Conservation (phyloP, 169 alveolate genomes). For the Haemoproteus tartakovskyi region DNA sequence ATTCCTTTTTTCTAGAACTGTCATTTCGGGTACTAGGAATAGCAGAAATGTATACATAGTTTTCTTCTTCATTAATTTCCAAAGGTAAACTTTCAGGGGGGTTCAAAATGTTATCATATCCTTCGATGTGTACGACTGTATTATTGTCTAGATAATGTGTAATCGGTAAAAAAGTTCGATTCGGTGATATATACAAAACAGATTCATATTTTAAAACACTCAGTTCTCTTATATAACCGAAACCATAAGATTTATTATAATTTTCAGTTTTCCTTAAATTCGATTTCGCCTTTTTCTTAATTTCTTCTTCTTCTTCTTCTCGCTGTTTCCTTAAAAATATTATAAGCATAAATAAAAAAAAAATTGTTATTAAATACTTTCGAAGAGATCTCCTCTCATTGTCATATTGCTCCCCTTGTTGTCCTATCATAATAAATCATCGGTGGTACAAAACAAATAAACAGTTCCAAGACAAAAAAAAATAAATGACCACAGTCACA, state of each 20-base stretch:
- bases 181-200: slow-evolving; percentile 54
- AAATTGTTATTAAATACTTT: slow-evolving; percentile 44
- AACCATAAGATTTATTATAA: slow-evolving; percentile 17
- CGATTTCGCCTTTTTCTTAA: slow-evolving; percentile 7
- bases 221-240: slow-evolving; percentile 37
- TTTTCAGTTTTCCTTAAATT: slow-evolving; percentile 57
- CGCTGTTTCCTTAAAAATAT: slow-evolving; percentile 21
- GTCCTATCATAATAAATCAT: slow-evolving; percentile 23
- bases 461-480: no score
- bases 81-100: slow-evolving; percentile 32
- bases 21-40: not conserved
- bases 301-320: slow-evolving; percentile 59
- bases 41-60: slow-evolving; percentile 29
- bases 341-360: slow-evolving; percentile 27
- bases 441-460: no score
- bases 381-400: slow-evolving; percentile 37
- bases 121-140: slow-evolving; percentile 35
- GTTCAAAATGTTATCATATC: slow-evolving; percentile 43
- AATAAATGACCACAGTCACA: no score
- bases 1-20: no score
- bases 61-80: slow-evolving; percentile 18
- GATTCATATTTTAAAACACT: slow-evolving; percentile 48
- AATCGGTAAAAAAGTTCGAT: slow-evolving; percentile 28
- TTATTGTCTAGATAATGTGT: no score
- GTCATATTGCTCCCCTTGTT: slow-evolving; percentile 20